These are phyloP conservation scores for Ceratobasidium sp. DNA, from an alignment of 1,284 basidiomycete species.

Conservation along the genomic window DNA sequence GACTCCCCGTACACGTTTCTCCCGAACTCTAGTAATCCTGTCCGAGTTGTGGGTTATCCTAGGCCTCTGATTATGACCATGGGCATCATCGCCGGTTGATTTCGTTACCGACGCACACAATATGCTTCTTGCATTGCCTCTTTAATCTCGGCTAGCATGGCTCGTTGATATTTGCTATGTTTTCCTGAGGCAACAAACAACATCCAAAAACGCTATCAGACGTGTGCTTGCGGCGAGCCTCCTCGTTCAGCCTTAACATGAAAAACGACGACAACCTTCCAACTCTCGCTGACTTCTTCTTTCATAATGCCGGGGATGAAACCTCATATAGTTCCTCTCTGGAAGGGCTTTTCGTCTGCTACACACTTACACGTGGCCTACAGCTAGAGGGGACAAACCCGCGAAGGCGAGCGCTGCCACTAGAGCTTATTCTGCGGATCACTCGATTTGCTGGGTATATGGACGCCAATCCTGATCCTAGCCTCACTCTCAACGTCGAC, in stretches of 20 bases:
- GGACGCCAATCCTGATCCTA: conserved; percentile 17
- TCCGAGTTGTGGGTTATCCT: too few species aligned
- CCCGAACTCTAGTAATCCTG: too few species aligned
- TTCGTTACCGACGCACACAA: too few species aligned
- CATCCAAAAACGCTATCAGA: not conserved
- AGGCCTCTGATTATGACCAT: too few species aligned
- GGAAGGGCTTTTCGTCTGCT: conserved; percentile 18
- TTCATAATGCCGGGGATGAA: conserved; percentile 18
- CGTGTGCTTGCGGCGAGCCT: not conserved
- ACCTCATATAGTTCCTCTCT: not conserved
- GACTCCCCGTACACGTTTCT: too few species aligned
- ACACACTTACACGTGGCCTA: conserved; percentile 27
- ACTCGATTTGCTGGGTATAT: conserved; percentile 22
- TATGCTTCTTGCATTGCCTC: too few species aligned
- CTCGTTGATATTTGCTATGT: too few species aligned
- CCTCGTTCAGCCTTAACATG: not conserved
- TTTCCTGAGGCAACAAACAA: not conserved
- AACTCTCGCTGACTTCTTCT: conserved; percentile 12
- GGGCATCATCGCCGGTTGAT: too few species aligned
- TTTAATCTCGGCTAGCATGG: too few species aligned
- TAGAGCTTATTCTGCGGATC: conserved; percentile 16
- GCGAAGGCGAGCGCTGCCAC: conserved; percentile 4
- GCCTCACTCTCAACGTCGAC: conserved; percentile 4
- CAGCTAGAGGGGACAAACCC: not conserved
- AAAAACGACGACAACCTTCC: not conserved